phyloP scores from a whole-genome alignment of 2,329 filamentous ascomycete genomes.

The Fusarium pininemorale region DNA sequence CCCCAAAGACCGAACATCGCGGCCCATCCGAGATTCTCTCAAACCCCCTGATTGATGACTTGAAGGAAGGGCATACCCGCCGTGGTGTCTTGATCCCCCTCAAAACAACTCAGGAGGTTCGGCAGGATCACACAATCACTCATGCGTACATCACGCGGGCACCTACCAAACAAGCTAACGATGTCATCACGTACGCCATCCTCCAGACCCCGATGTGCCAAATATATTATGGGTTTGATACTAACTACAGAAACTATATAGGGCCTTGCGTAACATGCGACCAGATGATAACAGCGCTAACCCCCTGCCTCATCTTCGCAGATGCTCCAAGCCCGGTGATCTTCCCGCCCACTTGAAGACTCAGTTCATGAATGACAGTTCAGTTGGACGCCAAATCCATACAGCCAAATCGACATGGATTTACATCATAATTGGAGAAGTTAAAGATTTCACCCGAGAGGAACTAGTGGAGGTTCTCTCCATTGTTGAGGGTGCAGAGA shows the following conservation, averaged over 20 bases:
- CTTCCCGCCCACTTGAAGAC: conserved; percentile 72
- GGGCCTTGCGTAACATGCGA: conserved; percentile 64
- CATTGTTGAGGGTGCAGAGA: conserved; percentile 60
- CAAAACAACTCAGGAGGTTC: conserved; percentile 71
- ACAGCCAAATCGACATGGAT: conserved; percentile 69
- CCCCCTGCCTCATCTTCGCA: conserved; percentile 75
- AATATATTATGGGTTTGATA: neutral
- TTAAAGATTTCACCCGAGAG: conserved; percentile 61
- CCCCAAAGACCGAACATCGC: conserved; percentile 31
- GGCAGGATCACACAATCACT: conserved; percentile 66
- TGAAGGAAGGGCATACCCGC: conserved; percentile 49
- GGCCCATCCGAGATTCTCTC: conserved; percentile 42
- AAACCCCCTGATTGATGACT: conserved; percentile 51
- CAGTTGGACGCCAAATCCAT: conserved; percentile 63
- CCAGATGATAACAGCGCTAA: conserved; percentile 68
- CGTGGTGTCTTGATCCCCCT: conserved; percentile 67
- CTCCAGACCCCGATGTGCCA: neutral
- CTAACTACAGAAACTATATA: conserved; percentile 43
- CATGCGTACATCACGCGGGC: conserved; percentile 76
- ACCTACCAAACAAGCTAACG: conserved; percentile 76
- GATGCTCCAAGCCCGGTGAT: conserved; percentile 77
- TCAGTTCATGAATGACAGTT: conserved; percentile 67
- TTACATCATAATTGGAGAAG: conserved; percentile 65
- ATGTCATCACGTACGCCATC: conserved; percentile 72
- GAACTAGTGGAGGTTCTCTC: conserved; percentile 61